Conservation (phyloP, 306 rosid species). For the Dryas drummondii region DNA sequence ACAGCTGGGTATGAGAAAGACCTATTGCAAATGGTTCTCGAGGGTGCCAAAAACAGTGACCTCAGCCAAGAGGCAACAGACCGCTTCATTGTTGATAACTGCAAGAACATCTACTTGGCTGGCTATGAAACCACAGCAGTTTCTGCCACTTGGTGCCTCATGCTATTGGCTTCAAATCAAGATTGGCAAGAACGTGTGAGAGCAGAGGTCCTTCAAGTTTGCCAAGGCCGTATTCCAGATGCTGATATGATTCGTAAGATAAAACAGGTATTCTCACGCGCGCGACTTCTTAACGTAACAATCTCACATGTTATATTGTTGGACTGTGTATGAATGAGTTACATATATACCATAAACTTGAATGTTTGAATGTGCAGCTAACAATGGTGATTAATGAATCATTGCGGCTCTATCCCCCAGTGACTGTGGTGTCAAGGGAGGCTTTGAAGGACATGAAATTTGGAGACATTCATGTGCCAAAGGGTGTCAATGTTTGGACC, state of each 20-base stretch:
- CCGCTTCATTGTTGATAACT: slow-evolving; percentile 37
- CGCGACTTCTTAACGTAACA: no score
- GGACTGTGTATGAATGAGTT: no score
- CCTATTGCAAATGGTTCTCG: slow-evolving; percentile 40
- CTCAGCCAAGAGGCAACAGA: slow-evolving; percentile 23
- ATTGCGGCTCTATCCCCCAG: slow-evolving; percentile 28
- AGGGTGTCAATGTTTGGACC: slow-evolving; percentile 23
- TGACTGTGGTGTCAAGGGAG: slow-evolving; percentile 26
- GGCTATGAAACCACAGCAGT: slow-evolving; percentile 49
- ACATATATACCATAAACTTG: no score
- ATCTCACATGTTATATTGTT: no score
- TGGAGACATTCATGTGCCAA: slow-evolving; percentile 20
- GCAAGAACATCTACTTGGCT: slow-evolving; percentile 46
- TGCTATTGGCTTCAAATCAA: slow-evolving; percentile 49
- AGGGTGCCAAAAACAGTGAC: slow-evolving; percentile 37
- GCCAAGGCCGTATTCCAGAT: slow-evolving; percentile 29
- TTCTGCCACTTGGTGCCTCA: slow-evolving; percentile 42
- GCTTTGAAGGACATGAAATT: slow-evolving; percentile 24
- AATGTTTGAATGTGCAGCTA: slow-evolving; percentile 11
- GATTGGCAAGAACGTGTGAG: slow-evolving; percentile 50
- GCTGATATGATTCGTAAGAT: slow-evolving; percentile 41
- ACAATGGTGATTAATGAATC: slow-evolving; percentile 35
- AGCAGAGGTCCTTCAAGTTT: slow-evolving; percentile 30
- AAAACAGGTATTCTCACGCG: slow-evolving; percentile 35
- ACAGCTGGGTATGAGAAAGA: slow-evolving; percentile 19